These are phyloP conservation scores for Suhomyces chickasaworum DNA, from an alignment of 1,139 yeast genomes.

Conservation along the genomic window DNA sequence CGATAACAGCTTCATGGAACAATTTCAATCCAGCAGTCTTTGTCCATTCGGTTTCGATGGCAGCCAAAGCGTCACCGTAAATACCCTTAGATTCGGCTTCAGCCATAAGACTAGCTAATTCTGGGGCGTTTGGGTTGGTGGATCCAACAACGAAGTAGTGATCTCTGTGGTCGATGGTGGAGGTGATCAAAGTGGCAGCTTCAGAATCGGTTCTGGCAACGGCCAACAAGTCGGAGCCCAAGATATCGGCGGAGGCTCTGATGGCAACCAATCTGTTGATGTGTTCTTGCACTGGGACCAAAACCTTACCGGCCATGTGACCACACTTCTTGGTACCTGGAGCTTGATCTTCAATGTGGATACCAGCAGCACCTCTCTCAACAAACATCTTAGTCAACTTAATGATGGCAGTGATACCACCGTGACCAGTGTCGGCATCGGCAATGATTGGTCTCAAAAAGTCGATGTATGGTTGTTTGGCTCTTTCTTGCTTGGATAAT, in stretches of 20 bases:
- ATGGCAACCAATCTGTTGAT: constrained; percentile 91
- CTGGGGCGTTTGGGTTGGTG: constrained; percentile 78
- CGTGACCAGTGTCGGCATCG: constrained; percentile 98
- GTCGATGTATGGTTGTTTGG: constrained; percentile 66
- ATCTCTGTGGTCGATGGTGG: constrained; percentile 92
- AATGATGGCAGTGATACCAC: constrained; percentile 95
- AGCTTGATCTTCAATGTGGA: constrained; percentile 97
- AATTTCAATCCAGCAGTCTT: constrained; percentile 81
- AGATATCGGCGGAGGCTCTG: constrained; percentile 93
- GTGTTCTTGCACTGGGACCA: constrained; percentile 97
- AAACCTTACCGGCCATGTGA: constrained; percentile 97
- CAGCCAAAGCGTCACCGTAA: constrained; percentile 68
- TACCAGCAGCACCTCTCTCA: constrained; percentile 99
- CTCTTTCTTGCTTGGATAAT: constrained; percentile 61
- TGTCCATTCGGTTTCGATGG: constrained; percentile 83
- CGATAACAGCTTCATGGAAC: constrained; percentile 90
- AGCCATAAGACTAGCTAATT: constrained; percentile 76
- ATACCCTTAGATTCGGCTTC: constrained; percentile 78
- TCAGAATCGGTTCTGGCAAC: constrained; percentile 98
- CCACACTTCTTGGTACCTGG: constrained; percentile 99
- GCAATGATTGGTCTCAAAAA: constrained; percentile 94
- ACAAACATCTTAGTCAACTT: constrained; percentile 94
- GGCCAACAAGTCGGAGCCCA: constrained; percentile 80
- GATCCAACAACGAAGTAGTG: constrained; percentile 91
- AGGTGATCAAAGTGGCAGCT: constrained; percentile 92